Base-by-base conservation (phyloP, 352 stramenopile species). In the Phytopythium kandeliae region DNA sequence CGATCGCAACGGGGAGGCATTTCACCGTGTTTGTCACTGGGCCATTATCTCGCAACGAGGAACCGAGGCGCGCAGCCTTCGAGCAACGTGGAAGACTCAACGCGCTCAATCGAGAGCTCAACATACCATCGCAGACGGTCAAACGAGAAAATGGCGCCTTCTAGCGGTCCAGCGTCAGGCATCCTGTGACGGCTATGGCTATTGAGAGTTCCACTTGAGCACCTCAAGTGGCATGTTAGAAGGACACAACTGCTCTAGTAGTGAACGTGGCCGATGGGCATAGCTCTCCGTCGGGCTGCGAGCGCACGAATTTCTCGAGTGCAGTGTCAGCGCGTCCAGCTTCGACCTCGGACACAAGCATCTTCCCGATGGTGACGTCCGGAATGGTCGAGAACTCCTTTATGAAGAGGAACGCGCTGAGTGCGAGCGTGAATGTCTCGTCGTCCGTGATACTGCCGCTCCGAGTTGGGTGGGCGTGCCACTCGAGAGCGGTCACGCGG, bases 21-120 rank as follows among this genome's bases (percentile, higher is more conserved):
- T 91, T 91, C 51, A 91, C 77, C 0, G 12, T 91, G 5, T 67
- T 89, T 4, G 68, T 64, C 3, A 86, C 77, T 1, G 69, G 69
- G 0, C 72, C 68, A 0, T 84, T 74, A 65, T 60, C 71, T 30
- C 56, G 58, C 8, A 56, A 67, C 4, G 55, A 85, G 40, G 62
- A 77, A 17, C 63, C 60, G 17, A 62, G 51, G 0, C 65, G 63
- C 16, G 4, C 12, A 7, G 64, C 66, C 6, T 85, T 80, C 43
- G 38, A 69, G 17, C 50, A 69, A 15, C 73, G 78, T 48, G 65
- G 75, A 21, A 68, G 65, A 16, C 62, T 88, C 21, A 86, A 88
- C 36, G 63, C 59, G 16, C 28, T 51, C 19, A 38, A 22, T 51
- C 45, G 45, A 11, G 45, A 51, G 45, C 30, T 24, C 17, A 25